A percentile compares a stretch with the other conserved stretches of the same genome.
phyloP scores from a whole-genome alignment of 441 rosid genomes.

The Corymbia citriodora region DNA sequence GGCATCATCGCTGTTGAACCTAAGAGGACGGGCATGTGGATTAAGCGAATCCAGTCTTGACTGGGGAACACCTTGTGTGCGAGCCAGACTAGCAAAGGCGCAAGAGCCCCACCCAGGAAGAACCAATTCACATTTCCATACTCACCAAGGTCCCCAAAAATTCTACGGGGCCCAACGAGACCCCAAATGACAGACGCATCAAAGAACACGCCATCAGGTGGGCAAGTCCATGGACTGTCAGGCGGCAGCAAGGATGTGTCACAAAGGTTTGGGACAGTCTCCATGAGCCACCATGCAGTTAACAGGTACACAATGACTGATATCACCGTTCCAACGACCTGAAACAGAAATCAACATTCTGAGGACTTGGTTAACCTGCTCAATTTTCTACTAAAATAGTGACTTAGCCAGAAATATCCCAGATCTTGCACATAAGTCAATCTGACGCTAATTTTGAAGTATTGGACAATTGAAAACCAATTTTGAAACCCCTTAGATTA shows the following conservation, averaged over 20 bases:
- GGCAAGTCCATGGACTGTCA: slow-evolving; percentile 71
- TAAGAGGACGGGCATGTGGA: slow-evolving; percentile 56
- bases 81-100: slow-evolving; percentile 53
- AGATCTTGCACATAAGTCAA: background rate
- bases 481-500: background rate
- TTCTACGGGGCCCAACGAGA: slow-evolving; percentile 66
- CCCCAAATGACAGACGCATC: slow-evolving; percentile 83
- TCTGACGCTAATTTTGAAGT: background rate
- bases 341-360: background rate
- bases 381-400: background rate
- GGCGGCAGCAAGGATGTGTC: slow-evolving; percentile 36
- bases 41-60: slow-evolving; percentile 44
- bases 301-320: slow-evolving; percentile 36
- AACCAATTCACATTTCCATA: slow-evolving; percentile 63
- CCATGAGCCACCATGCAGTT: slow-evolving; percentile 83
- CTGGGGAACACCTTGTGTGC: slow-evolving; percentile 54
- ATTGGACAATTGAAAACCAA: background rate
- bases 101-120: slow-evolving; percentile 63
- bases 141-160: slow-evolving; percentile 62
- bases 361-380: background rate
- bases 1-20: slow-evolving; percentile 71
- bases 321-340: slow-evolving; percentile 56
- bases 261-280: slow-evolving; percentile 52
- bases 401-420: background rate
- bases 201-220: slow-evolving; percentile 50